phyloP scores from a whole-genome alignment of 208 protist genomes.

The Entamoeba histolytica region DNA sequence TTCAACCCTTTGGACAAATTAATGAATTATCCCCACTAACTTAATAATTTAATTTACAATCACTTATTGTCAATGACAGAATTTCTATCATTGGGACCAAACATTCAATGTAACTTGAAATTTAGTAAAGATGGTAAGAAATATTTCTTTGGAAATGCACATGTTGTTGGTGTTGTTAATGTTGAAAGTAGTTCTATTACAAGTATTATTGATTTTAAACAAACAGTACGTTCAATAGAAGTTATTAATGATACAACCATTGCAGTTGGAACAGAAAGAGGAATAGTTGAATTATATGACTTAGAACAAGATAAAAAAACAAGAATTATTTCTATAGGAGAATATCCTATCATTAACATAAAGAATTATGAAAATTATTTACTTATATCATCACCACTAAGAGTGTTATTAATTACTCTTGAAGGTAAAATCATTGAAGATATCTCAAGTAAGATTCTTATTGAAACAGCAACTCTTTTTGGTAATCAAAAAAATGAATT shows the following conservation, averaged over 20 bases:
- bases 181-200: background rate
- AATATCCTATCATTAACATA: background rate
- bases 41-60: background rate
- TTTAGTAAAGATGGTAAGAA: background rate
- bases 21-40: no score
- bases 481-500: background rate
- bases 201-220: background rate
- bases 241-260: background rate
- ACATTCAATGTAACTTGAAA: background rate
- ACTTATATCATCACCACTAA: background rate
- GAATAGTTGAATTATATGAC: background rate
- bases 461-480: background rate
- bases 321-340: background rate
- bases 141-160: background rate
- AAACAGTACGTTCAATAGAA: background rate
- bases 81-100: background rate
- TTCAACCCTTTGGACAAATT: no score
- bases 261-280: background rate
- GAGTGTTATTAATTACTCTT: background rate
- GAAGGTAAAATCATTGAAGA: background rate
- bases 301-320: background rate
- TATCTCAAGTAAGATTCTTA: background rate
- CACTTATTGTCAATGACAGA: background rate
- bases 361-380: background rate
- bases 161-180: background rate